A percentile compares a stretch with the other conserved stretches of the same genome.
phyloP scores from a whole-genome alignment of 1,284 basidiomycete species.

The Ustilago bromivora region DNA sequence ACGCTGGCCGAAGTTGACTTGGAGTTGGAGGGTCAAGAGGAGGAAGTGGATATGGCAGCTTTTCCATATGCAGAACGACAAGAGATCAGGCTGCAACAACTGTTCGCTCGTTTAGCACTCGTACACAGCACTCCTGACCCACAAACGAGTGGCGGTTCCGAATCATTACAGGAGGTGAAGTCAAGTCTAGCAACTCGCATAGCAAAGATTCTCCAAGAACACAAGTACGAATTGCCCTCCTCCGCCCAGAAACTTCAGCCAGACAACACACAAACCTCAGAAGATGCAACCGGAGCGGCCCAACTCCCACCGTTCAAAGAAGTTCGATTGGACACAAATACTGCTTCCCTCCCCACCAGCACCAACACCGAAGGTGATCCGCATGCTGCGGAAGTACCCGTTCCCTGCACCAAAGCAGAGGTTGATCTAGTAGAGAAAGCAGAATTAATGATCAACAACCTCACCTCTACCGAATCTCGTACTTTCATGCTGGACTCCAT shows the following conservation, averaged over 20 bases:
- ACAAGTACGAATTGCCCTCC: slow-evolving; percentile 32
- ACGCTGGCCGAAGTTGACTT: background rate
- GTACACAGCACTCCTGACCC: slow-evolving; percentile 17
- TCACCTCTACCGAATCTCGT: slow-evolving; percentile 24
- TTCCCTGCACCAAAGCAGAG: background rate
- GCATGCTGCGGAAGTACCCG: background rate
- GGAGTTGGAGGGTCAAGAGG: background rate
- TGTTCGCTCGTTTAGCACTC: slow-evolving; percentile 44
- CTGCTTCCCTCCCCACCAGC: background rate
- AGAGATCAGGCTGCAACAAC: slow-evolving; percentile 39
- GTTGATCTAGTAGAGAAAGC: slow-evolving; percentile 23
- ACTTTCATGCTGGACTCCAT: slow-evolving; percentile 43
- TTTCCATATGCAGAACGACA: slow-evolving; percentile 41
- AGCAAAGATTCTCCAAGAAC: slow-evolving; percentile 30
- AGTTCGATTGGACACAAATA: slow-evolving; percentile 20
- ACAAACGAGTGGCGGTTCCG: background rate
- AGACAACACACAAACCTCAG: background rate
- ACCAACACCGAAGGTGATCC: too few relatives aligned
- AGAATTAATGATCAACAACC: slow-evolving; percentile 36
- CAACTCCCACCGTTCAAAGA: slow-evolving; percentile 10
- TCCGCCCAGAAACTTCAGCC: background rate
- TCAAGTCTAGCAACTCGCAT: slow-evolving; percentile 41
- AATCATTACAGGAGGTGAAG: slow-evolving; percentile 36
- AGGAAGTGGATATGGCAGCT: slow-evolving; percentile 21
- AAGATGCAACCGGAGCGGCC: background rate